These are phyloP conservation scores for Pachysolen tannophilus DNA, from an alignment of 805 yeast genomes.

Conservation along the genomic window DNA sequence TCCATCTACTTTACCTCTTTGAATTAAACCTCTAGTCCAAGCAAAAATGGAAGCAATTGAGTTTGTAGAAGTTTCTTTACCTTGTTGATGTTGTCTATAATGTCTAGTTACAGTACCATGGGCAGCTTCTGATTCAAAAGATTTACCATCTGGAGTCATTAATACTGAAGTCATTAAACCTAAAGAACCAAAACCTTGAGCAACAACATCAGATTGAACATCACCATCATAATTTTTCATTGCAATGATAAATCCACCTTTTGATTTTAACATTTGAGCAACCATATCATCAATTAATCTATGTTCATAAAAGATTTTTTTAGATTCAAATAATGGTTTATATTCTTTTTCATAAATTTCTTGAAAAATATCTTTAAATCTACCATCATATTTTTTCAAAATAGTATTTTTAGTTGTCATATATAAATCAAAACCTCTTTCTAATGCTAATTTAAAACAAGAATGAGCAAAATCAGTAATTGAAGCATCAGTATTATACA, in stretches of 20 bases:
- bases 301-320: slow-evolving; percentile 95
- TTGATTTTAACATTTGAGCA: slow-evolving; percentile 95
- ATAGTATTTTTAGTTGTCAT: slow-evolving; percentile 93
- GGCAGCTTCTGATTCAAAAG: slow-evolving; percentile 97
- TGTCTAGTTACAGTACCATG: slow-evolving; percentile 98
- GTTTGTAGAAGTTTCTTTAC: slow-evolving; percentile 94
- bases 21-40: slow-evolving; percentile 90
- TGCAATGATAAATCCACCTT: slow-evolving; percentile 92
- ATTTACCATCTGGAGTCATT: slow-evolving; percentile 93
- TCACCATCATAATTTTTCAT: slow-evolving; percentile 98
- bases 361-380: slow-evolving; percentile 92
- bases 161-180: slow-evolving; percentile 98
- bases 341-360: slow-evolving; percentile 64
- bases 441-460: slow-evolving; percentile 81
- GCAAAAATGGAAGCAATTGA: slow-evolving; percentile 97
- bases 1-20: slow-evolving; percentile 82
- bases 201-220: slow-evolving; percentile 93
- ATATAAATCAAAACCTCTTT: slow-evolving; percentile 71
- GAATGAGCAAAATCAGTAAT: slow-evolving; percentile 88
- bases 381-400: slow-evolving; percentile 88
- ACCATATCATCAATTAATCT: slow-evolving; percentile 97
- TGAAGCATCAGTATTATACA: slow-evolving; percentile 95
- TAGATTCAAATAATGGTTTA: slow-evolving; percentile 60
- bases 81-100: slow-evolving; percentile 91
- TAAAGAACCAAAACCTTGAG: slow-evolving; percentile 95